A percentile compares a stretch with the other conserved stretches of the same genome.
phyloP scores from a whole-genome alignment of 139 green algal genomes.

The Coelastrella sp. region DNA sequence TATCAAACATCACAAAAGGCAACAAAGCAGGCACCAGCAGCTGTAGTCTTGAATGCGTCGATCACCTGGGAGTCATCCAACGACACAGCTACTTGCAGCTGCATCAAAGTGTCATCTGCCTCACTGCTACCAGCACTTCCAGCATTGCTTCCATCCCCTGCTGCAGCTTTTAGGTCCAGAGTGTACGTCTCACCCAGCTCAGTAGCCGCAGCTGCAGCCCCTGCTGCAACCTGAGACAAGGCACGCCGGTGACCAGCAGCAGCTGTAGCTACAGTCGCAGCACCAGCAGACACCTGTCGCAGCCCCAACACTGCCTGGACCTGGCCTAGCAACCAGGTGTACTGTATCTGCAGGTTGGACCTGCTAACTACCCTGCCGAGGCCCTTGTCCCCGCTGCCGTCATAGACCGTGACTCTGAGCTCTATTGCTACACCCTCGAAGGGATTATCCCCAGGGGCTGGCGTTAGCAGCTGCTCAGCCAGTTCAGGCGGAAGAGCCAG shows the following conservation, averaged over 20 bases:
- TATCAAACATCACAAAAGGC: too few relatives aligned
- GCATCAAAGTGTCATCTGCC: not conserved
- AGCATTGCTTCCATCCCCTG: not conserved
- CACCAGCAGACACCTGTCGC: slow-evolving; percentile 21
- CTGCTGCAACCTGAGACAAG: not conserved
- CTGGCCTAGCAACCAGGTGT: slow-evolving; percentile 55
- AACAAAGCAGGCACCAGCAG: too few relatives aligned
- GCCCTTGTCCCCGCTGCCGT: slow-evolving; percentile 53
- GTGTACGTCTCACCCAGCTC: not conserved
- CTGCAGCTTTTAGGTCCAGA: not conserved
- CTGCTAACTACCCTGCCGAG: slow-evolving; percentile 50
- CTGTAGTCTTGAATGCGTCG: not conserved
- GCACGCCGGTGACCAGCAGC: not conserved
- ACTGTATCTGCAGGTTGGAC: slow-evolving; percentile 38
- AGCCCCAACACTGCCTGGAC: slow-evolving; percentile 45
- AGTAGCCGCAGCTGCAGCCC: slow-evolving; percentile 11
- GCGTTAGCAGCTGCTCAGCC: slow-evolving; percentile 61
- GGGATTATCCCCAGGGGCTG: slow-evolving; percentile 62
- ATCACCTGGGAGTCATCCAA: slow-evolving; percentile 37
- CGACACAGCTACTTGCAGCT: slow-evolving; percentile 33
- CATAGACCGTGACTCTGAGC: slow-evolving; percentile 59
- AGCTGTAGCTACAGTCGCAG: not conserved
- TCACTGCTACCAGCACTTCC: not conserved
- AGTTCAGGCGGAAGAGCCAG: slow-evolving; percentile 65
- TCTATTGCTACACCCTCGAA: slow-evolving; percentile 54